Conservation (phyloP, 148 eudicot genomes). For the Silene conica region DNA sequence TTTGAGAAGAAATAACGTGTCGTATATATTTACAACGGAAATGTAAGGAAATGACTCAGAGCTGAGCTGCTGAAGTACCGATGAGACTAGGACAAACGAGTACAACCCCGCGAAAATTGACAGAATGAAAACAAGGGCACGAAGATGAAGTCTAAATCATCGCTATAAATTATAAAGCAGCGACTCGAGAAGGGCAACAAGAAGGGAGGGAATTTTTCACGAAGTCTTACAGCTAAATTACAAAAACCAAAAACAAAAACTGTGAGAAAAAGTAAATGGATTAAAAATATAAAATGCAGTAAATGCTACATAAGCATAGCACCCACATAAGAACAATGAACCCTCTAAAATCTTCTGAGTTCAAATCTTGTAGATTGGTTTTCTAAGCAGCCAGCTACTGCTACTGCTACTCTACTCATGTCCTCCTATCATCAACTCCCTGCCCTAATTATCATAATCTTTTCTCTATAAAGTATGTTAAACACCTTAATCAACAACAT, state of each 20-base stretch:
- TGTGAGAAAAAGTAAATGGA: constrained; percentile 5
- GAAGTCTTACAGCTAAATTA: not conserved
- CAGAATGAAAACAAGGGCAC: too few relatives aligned
- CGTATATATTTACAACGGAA: too few relatives aligned
- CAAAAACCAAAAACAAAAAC: not conserved
- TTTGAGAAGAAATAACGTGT: too few relatives aligned
- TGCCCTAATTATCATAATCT: constrained; percentile 25
- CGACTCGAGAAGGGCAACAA: too few relatives aligned
- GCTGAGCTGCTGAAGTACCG: too few relatives aligned
- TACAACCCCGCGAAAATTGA: too few relatives aligned
- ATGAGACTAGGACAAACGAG: too few relatives aligned
- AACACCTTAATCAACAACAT: constrained; percentile 10
- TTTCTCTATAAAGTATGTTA: constrained; percentile 31
- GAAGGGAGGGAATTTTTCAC: not conserved
- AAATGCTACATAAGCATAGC: constrained; percentile 27
- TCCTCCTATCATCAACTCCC: constrained; percentile 20
- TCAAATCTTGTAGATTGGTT: constrained; percentile 36
- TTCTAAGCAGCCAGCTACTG: constrained; percentile 28
- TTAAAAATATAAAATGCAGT: constrained; percentile 1
- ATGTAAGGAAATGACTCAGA: too few relatives aligned
- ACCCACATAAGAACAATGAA: constrained; percentile 30
- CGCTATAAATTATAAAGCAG: not conserved
- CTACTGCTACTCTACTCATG: constrained; percentile 9
- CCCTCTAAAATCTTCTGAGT: constrained; percentile 42
- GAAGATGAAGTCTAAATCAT: too few relatives aligned